phyloP scores from a whole-genome alignment of 2,329 filamentous ascomycete genomes.

The Trematosphaeria pertusa region DNA sequence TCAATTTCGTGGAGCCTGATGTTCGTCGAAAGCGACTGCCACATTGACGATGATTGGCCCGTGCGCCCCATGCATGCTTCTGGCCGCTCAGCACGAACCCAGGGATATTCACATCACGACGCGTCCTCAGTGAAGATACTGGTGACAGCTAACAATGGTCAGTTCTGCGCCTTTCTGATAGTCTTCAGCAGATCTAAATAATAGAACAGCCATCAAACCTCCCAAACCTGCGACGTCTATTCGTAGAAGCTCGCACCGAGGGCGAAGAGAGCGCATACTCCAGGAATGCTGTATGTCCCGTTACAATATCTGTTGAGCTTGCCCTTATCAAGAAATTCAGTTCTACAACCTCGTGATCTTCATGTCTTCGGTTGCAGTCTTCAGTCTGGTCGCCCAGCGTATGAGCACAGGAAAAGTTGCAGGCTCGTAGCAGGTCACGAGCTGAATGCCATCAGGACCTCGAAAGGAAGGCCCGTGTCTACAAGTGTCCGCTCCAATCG shows the following conservation, averaged over 20 bases:
- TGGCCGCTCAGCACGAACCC: slow-evolving; percentile 6
- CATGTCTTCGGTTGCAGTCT: slow-evolving; percentile 93
- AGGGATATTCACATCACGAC: no score
- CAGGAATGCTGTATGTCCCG: slow-evolving; percentile 81
- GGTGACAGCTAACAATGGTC: no score
- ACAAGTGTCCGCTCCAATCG: no score
- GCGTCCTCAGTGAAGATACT: no score
- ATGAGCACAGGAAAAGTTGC: slow-evolving; percentile 59
- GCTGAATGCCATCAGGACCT: no score
- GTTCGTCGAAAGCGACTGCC: slow-evolving; percentile 32
- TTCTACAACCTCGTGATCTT: slow-evolving; percentile 98
- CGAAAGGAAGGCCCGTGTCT: no score
- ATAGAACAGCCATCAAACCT: slow-evolving; percentile 70
- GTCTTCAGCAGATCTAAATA: no score
- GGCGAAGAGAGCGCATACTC: slow-evolving; percentile 95
- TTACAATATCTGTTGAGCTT: no score
- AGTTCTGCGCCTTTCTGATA: no score
- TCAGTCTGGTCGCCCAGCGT: slow-evolving; percentile 90
- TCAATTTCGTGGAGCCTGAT: slow-evolving; percentile 25
- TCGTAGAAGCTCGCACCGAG: slow-evolving; percentile 92
- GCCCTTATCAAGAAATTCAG: slow-evolving; percentile 64
- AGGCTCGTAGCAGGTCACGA: slow-evolving; percentile 7
- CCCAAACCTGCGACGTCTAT: slow-evolving; percentile 93
- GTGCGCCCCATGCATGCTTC: slow-evolving; percentile 27
- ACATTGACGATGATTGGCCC: slow-evolving; percentile 33